Evolutionary conservation across 768 basidiomycete genomes (phyloP).

Genomic region (Steccherinum ochraceum): DNA sequence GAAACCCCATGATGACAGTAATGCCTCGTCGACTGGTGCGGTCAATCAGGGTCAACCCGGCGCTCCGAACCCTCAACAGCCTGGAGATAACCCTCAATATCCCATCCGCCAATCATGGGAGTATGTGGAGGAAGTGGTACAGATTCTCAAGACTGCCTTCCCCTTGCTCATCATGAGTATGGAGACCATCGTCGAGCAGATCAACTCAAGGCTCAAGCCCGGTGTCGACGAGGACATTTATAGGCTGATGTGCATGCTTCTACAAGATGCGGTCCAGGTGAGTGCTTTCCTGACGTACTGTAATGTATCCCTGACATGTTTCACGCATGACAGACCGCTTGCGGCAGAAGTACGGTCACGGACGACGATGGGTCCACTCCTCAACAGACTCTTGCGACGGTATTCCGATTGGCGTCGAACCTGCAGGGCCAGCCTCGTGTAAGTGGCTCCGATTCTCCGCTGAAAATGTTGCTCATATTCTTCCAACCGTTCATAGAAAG

Average conservation of each 20-base stretch:
- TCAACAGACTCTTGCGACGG: slow-evolving; percentile 36
- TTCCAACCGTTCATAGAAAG: slow-evolving; percentile 54
- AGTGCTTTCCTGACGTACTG: too few species aligned
- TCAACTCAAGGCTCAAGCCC: slow-evolving; percentile 83
- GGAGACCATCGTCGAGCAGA: slow-evolving; percentile 96
- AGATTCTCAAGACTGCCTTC: slow-evolving; percentile 92
- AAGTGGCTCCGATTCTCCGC: slow-evolving; percentile 18
- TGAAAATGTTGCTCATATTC: slow-evolving; percentile 4
- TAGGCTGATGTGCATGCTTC: slow-evolving; percentile 78
- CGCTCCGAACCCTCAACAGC: neutral
- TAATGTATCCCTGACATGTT: too few species aligned
- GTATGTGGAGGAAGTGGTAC: slow-evolving; percentile 87
- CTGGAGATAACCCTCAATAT: slow-evolving; percentile 13
- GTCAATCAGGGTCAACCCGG: neutral
- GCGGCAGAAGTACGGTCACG: too few species aligned
- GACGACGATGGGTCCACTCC: slow-evolving; percentile 66
- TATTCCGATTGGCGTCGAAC: slow-evolving; percentile 56
- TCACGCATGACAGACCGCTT: too few species aligned
- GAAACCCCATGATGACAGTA: neutral
- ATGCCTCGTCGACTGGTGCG: neutral
- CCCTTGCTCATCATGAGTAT: slow-evolving; percentile 91
- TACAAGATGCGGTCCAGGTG: slow-evolving; percentile 85
- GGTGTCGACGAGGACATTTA: slow-evolving; percentile 91
- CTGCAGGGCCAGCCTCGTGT: slow-evolving; percentile 55
- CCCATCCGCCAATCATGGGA: slow-evolving; percentile 74